Base-by-base conservation (phyloP, 108 stramenopile species). In the Nitzschia sp. region DNA sequence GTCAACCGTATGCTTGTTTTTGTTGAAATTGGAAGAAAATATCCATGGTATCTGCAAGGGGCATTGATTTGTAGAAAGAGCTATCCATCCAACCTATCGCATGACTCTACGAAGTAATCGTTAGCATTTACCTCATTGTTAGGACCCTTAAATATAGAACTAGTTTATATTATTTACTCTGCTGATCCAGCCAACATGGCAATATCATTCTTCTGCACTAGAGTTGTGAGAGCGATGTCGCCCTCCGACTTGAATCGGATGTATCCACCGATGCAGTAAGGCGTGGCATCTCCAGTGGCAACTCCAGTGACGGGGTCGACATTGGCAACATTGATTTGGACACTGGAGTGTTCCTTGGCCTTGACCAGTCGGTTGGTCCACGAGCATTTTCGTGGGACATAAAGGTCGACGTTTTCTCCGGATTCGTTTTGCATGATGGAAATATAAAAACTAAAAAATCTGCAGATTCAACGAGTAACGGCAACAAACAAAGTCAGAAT, bases 311-410 rank as follows among this genome's bases (percentile, higher is more conserved):
- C 88, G 29, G 97, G 92, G 70, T 98, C 96, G 44, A 98, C 92
- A 80, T 96, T 92, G 66, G 92, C 96, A 53, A 98, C 96, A 89
- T 96, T 96, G 71, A 98, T 91, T 92, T 98, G 96, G 44, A 98
- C 89, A 53, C 94, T 81, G 35, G 91, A 91, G 82, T 96, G 94
- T 60, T 98, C 97, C 82, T 97, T 97, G 66, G 96, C 93, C 56
- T 85, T 63, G 69, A 98, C 77, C 53, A 98, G 72, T 71, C 97
- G 85, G 80, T 89, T 96, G 57, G 97, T 98, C 89, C 90, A 98
- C 25, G 95, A 94, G 91, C 97, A 98, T 77, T 98, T 98, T 76
- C 97, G 88, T 63, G 97, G 97, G 75, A 98, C 89, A 82, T 98
- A 98, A 70, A 98, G 88, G 67, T 98, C 97, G 26, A 98, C 97